Evolutionary conservation across 2,329 filamentous ascomycete genomes (phyloP), one percentile per base, ranked within the genome.

Genomic region (Scolecobasidium constrictum): DNA sequence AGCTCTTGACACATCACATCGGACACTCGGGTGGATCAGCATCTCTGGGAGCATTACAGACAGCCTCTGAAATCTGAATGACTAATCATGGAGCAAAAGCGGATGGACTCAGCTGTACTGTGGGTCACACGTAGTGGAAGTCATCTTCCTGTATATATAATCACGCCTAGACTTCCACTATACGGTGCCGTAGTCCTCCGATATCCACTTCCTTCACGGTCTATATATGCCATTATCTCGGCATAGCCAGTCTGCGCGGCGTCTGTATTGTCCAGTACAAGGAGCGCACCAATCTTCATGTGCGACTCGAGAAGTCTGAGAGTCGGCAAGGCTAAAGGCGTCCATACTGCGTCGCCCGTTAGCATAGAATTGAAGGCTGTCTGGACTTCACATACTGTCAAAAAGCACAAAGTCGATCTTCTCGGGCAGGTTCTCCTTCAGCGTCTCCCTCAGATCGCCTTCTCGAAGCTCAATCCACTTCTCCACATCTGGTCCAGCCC

Each of bases 401-500:
- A 31, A n/a, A 7, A 31, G 26, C 26, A 31, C 9, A 7, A 31
- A 60, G 47, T 80, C 73, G n/a, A 80, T 60, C 22, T 65, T 51
- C 0, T 65, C 64, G n/a, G n/a, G n/a, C 18, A 80, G 45, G 22
- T 65, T 62, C 3, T 60, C 49, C 47, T 68, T 68, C n/a, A 77
- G 56, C 0, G 75, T 79, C 54, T 79, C 68, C 0, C 64, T 60
- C 38, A 81, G 47, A 50, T 80, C 71, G 0, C 76, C 77, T 45
- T 71, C 71, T 4, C 75, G 58, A 18, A 80, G 56, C 20, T 78
- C 75, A 50, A 80, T 75, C 50, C 62, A 60, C 3, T 54, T 52
- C 43, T 65, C 63, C 1, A 78, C 63, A 12, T 65, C 64, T 1
- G 65, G 57, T 0, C 74, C 75, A 2, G 67, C 67, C 40, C 63